Evolutionary conservation across 2,329 filamentous ascomycete genomes (phyloP), one percentile per base, ranked within the genome.

Genomic region (Fusarium globosum): DNA sequence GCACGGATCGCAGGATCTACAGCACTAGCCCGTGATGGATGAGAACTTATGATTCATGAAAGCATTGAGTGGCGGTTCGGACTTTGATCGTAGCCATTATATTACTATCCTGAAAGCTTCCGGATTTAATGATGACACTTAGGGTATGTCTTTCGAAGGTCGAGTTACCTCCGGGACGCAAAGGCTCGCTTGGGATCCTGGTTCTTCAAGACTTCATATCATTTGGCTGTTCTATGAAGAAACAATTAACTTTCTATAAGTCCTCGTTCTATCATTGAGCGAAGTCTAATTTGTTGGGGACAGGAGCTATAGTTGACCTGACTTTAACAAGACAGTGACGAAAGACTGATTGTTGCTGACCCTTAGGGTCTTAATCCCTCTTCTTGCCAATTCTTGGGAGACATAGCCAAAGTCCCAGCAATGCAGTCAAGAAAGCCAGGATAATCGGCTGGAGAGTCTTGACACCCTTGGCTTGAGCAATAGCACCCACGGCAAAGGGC

Each of bases 401-500:
- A 21, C 82, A 78, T 23, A 85, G 69, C 88, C 88, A 90, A 15
- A 88, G 48, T 1, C 80, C 62, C 3, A 86, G 71, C 66, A 87
- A 82, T 6, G 81, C 78, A 5, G 72, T 85, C 48, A 90, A 74
- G 28, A 90, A 73, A 0, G 83, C 85, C n/a, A 90, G 80, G 14
- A 89, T 83, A 33, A 90, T 84, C 0, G 89, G 88, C 72, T 91
- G 88, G 42, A 91, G 76, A 9, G 87, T 87, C 72, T 85, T 81
- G 6, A 91, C 88, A 1, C 89, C 88, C 69, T 83, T 86, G 2
- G 82, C 82, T 74, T 88, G 85, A 4, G 92, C 91, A 76, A 94
- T 87, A 4, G 90, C 90, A 10, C 92, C 92, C 0, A 93, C 90
- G 0, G 88, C 87, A 84, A 94, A 84, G 65, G 92, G 85, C 82